phyloP scores from a whole-genome alignment of 164 flowering plant genomes.

The Tetrastigma voinierianum region DNA sequence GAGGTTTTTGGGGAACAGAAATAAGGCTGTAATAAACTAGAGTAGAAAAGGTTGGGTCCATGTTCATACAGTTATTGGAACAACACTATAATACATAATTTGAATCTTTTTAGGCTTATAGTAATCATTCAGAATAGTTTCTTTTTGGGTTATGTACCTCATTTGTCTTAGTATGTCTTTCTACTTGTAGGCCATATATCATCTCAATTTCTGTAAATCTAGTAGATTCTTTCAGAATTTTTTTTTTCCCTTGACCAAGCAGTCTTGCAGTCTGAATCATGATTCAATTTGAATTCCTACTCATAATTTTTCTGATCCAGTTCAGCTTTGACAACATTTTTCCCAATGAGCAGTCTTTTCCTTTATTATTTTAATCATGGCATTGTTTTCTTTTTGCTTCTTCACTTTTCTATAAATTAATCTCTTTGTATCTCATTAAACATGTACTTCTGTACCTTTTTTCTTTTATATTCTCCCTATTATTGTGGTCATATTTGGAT shows the following conservation, averaged over 20 bases:
- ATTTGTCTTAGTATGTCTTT: background rate
- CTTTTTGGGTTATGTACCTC: background rate
- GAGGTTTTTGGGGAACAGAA: too few species aligned
- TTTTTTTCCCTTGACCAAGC: background rate
- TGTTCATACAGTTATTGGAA: too few species aligned
- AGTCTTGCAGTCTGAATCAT: background rate
- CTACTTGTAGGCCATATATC: background rate
- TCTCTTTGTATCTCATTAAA: background rate
- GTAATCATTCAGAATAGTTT: background rate
- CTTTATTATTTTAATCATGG: background rate
- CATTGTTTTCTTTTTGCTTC: slow-evolving; percentile 4
- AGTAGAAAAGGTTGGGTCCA: too few species aligned
- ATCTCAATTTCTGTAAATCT: background rate
- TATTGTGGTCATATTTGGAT: background rate
- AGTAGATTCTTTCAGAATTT: background rate
- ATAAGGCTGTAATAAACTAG: too few species aligned
- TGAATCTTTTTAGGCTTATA: too few species aligned
- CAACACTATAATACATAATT: too few species aligned
- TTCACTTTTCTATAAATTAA: background rate
- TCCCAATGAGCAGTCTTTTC: slow-evolving; percentile 8
- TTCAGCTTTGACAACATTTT: background rate
- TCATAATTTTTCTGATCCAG: background rate
- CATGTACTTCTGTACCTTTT: too few species aligned
- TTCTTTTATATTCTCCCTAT: too few species aligned
- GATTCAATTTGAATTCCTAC: background rate